Conservation (phyloP, 306 rosid species). For the Phaseolus lunatus region DNA sequence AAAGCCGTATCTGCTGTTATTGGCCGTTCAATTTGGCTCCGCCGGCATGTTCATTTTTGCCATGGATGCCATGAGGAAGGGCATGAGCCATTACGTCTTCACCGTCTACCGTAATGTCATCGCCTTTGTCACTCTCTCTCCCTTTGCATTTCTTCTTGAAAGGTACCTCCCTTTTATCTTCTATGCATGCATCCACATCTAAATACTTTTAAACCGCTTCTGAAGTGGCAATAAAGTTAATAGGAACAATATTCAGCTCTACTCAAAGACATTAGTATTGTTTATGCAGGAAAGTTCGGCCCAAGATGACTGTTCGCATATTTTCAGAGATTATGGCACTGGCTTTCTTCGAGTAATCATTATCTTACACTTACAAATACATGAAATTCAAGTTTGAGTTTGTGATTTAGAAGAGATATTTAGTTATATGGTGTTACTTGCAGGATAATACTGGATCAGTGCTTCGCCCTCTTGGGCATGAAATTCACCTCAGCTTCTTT, state of each 20-base stretch:
- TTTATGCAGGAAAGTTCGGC: slow-evolving; percentile 76
- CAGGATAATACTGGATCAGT: slow-evolving; percentile 61
- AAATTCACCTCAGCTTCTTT: slow-evolving; percentile 55
- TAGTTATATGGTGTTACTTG: not conserved
- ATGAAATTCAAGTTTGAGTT: not conserved
- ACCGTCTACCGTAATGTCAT: slow-evolving; percentile 58
- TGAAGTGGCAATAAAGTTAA: not conserved
- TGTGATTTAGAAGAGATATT: not conserved
- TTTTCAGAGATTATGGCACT: slow-evolving; percentile 69
- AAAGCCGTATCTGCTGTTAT: slow-evolving; percentile 71
- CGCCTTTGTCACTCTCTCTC: slow-evolving; percentile 48
- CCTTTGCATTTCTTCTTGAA: slow-evolving; percentile 52
- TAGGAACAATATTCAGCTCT: not conserved
- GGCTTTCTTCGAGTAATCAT: slow-evolving; percentile 79
- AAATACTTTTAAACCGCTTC: not conserved
- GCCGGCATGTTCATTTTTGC: slow-evolving; percentile 70
- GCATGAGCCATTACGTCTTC: slow-evolving; percentile 61
- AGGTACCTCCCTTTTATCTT: slow-evolving; percentile 31
- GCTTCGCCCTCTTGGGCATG: slow-evolving; percentile 49
- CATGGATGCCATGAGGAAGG: slow-evolving; percentile 67
- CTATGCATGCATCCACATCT: not conserved
- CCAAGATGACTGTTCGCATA: slow-evolving; percentile 67
- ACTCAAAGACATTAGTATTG: not conserved
- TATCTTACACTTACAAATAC: not conserved
- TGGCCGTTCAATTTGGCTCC: slow-evolving; percentile 79